Percentiles rank a stretch among this genome's conserved stretches.
Evolutionary conservation across 371 early-diverging fungal species (phyloP).

Genomic region (Mortierella sp.): DNA sequence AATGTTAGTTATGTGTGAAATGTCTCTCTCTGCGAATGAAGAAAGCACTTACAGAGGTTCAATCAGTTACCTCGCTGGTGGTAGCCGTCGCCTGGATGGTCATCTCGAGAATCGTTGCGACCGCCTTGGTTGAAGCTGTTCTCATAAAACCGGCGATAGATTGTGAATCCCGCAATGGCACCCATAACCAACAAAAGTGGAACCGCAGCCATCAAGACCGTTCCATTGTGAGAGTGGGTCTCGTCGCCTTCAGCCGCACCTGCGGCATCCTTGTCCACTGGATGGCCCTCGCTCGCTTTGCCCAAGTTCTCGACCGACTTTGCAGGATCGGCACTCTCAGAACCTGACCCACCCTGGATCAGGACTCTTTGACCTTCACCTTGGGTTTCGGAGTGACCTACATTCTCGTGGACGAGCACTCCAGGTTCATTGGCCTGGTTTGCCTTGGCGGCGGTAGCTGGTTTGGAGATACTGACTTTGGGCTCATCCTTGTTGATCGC

Average conservation of each 20-base stretch:
- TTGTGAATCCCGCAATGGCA: conserved; percentile 47
- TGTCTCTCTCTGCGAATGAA: no score
- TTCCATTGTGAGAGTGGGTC: conserved; percentile 16
- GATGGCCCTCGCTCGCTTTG: conserved; percentile 37
- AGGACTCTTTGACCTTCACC: conserved; percentile 22
- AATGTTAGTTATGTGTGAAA: not conserved
- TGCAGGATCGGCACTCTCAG: conserved; percentile 7
- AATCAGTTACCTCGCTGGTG: conserved; percentile 29
- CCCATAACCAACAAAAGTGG: conserved; percentile 50
- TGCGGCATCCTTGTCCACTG: not conserved
- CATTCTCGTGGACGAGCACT: conserved; percentile 21
- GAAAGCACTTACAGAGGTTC: no score
- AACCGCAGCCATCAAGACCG: conserved; percentile 28
- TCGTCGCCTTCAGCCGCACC: not conserved
- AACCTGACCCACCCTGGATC: conserved; percentile 21
- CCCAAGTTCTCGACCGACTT: conserved; percentile 16
- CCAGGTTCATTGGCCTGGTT: not conserved
- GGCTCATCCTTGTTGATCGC: conserved; percentile 8
- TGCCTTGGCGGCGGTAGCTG: not conserved
- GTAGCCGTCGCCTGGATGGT: conserved; percentile 23
- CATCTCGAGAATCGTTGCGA: conserved; percentile 34
- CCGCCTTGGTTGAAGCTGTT: conserved; percentile 39
- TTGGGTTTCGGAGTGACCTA: conserved; percentile 15
- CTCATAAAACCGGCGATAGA: conserved; percentile 42
- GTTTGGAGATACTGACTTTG: not conserved